Conservation (phyloP, 805 yeast species). For the Candida sakaeoensis region DNA sequence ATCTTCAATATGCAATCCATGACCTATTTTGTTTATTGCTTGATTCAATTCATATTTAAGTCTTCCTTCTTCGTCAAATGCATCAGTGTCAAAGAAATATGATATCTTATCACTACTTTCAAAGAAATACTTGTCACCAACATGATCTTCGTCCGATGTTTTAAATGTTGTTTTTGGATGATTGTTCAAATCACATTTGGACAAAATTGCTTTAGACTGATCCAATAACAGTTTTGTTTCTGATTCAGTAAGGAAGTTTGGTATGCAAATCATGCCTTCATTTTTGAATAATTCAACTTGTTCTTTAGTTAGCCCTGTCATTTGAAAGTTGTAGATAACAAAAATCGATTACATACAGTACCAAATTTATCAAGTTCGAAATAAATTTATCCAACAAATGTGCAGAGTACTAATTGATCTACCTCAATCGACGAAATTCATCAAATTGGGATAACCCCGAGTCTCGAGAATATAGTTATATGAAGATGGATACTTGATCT, state of each 20-base stretch:
- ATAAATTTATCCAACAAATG: too few species aligned
- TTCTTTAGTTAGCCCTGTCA: constrained; percentile 27
- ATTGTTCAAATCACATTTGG: constrained; percentile 44
- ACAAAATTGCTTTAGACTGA: constrained; percentile 44
- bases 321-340: constrained; percentile 15
- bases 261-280: constrained; percentile 63
- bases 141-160: constrained; percentile 55
- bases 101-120: constrained; percentile 65
- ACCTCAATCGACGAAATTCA: too few species aligned
- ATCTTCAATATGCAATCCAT: constrained; percentile 63
- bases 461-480: too few species aligned
- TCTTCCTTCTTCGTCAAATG: constrained; percentile 52
- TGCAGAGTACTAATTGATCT: too few species aligned
- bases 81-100: constrained; percentile 69
- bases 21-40: constrained; percentile 77
- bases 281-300: constrained; percentile 48
- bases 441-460: too few species aligned
- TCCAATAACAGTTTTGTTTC: constrained; percentile 39
- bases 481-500: too few species aligned
- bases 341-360: background rate
- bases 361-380: background rate
- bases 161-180: constrained; percentile 74
- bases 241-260: constrained; percentile 45
- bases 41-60: constrained; percentile 49
- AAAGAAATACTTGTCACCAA: constrained; percentile 72